A percentile compares a stretch with the other conserved stretches of the same genome.
Conservation (phyloP, 2,329 filamentous ascomycete species). For the Fusarium duplospermum region DNA sequence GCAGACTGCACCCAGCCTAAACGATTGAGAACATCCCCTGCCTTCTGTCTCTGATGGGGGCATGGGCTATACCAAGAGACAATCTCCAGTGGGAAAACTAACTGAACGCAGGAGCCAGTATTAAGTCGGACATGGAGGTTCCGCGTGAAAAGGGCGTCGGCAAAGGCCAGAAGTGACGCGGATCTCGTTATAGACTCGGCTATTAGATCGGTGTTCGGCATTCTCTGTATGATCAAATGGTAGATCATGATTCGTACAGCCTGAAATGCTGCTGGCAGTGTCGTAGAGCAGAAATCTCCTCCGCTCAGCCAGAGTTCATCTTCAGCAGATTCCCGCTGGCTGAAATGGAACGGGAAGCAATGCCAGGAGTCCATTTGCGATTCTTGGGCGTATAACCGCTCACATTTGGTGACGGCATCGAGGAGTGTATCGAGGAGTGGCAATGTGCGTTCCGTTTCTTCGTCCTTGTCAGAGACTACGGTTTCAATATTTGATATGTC, state of each 20-base stretch:
- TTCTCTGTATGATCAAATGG: not conserved
- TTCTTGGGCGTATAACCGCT: not conserved
- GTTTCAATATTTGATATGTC: not conserved
- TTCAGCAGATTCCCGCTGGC: fast-evolving
- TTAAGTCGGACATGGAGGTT: not conserved
- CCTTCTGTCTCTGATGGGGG: not conserved
- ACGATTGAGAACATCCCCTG: not conserved
- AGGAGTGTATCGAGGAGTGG: not conserved
- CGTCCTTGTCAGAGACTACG: not conserved
- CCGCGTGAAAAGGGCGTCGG: not conserved
- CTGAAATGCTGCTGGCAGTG: not conserved
- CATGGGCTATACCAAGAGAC: not conserved
- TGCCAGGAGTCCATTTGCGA: not conserved
- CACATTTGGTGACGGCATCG: not conserved
- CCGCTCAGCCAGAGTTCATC: not conserved
- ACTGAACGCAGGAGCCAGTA: not conserved
- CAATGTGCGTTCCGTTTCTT: too few relatives aligned
- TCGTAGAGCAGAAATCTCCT: not conserved
- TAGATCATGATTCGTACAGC: not conserved
- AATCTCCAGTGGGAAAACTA: not conserved
- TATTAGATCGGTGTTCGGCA: not conserved
- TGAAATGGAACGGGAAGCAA: not conserved
- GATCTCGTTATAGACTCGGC: not conserved
- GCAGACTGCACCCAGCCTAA: not conserved
- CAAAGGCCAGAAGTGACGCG: not conserved